Base-by-base conservation (phyloP, 2,329 filamentous ascomycete species). In the Waltergamsia citrina region DNA sequence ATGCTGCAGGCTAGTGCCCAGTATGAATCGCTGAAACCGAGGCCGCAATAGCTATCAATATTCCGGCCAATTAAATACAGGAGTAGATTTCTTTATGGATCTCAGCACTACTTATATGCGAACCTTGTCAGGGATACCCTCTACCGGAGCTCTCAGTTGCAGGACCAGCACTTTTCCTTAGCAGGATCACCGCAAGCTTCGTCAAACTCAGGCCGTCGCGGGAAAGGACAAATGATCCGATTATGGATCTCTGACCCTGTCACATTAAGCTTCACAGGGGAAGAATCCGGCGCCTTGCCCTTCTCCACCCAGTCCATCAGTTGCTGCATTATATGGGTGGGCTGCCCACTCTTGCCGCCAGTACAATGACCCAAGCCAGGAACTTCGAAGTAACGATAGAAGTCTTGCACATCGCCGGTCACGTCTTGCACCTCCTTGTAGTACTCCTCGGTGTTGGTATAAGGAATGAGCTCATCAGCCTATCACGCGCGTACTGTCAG, bases 281-380 rank as follows among this genome's bases (percentile, higher is more conserved):
- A 23, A n/a, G 29, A 15, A 2, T 41, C 42, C 4, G 42, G 41
- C 3, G 26, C 38, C 3, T 36, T 39, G 5, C 42, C 42, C 17
- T 44, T 41, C 33, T 44, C 42, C 3, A 44, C 41, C 42, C 42
- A 43, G 3, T 33, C 36, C 22, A 22, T 33, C 29, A 33, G 34
- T 30, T 41, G 35, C 6, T 40, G 18, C 18, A 43, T 43, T 1
- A 41, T 21, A 4, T 18, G 9, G 5, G 11, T 25, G 4, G 42
- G 41, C n/a, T 18, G 31, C 15, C 36, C 40, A 25, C 34, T 36
- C 6, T n/a, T 6, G 3, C 42, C 38, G 10, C 49, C 47, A 6
- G 30, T 26, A 36, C 55, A 60, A 38, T 60, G 57, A 1, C 36
- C 39, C n/a, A 58, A 26, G 0, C 55, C 57, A 1, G 57, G 50